Conservation (phyloP, 768 basidiomycete species). For the Saitozyma sp. region DNA sequence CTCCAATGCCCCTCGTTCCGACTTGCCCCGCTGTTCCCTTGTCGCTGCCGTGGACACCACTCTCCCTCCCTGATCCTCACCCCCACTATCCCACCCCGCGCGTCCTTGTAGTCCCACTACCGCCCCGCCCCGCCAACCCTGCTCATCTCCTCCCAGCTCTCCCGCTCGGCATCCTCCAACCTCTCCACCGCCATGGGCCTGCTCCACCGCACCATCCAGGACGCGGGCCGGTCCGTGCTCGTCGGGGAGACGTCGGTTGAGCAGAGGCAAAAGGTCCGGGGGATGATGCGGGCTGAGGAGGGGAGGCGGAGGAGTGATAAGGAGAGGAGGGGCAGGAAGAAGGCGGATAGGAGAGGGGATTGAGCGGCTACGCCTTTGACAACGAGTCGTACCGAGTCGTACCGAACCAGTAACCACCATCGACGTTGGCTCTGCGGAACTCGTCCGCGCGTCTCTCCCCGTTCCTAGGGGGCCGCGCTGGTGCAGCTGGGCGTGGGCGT, state of each 20-base stretch:
- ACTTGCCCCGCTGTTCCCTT: not conserved
- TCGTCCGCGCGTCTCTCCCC: no score
- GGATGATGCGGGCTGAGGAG: constrained; percentile 26
- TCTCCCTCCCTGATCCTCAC: not conserved
- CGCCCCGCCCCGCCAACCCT: constrained; percentile 35
- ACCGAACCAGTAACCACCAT: no score
- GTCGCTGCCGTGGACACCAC: not conserved
- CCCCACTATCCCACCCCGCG: not conserved
- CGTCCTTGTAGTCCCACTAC: constrained; percentile 39
- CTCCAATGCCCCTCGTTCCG: no score
- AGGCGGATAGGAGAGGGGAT: constrained; percentile 19
- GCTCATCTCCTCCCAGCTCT: constrained; percentile 35
- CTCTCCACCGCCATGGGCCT: constrained; percentile 20
- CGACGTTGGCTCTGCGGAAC: no score
- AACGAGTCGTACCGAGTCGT: no score
- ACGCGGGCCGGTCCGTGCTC: constrained; percentile 25
- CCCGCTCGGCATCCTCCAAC: constrained; percentile 40
- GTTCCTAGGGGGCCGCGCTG: no score
- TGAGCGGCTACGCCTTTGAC: not conserved
- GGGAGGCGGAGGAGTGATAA: constrained; percentile 31
- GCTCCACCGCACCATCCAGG: constrained; percentile 33
- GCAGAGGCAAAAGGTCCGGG: constrained; percentile 35
- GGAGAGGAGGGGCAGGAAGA: constrained; percentile 26
- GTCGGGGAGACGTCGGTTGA: constrained; percentile 34
- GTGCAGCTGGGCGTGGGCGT: no score